Evolutionary conservation across 2,329 filamentous ascomycete genomes (phyloP).

Genomic region (Cercospora brassicicola): DNA sequence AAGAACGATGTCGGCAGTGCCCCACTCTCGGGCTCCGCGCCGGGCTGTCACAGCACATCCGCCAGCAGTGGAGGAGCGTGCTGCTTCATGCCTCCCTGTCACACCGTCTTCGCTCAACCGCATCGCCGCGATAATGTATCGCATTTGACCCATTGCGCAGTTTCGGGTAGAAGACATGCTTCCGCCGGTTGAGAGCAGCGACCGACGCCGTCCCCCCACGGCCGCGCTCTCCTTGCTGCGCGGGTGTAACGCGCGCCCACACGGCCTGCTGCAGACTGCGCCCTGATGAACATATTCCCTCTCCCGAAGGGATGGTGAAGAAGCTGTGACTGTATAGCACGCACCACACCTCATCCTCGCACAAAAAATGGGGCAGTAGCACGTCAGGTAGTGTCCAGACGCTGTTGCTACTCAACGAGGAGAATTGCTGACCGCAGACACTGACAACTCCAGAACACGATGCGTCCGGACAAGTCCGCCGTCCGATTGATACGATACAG

Average conservation of each 20-base stretch:
- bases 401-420: background rate
- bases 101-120: constrained; percentile 8
- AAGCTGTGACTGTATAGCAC: background rate
- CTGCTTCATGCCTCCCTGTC: constrained; percentile 3
- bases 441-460: background rate
- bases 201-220: background rate
- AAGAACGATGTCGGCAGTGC: background rate
- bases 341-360: background rate
- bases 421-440: background rate
- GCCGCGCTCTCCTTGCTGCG: background rate
- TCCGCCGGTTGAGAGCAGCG: background rate
- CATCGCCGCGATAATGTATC: constrained; percentile 4
- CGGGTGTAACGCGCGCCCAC: background rate
- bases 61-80: background rate
- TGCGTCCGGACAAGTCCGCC: constrained; percentile 5
- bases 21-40: background rate
- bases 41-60: background rate
- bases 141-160: constrained; percentile 11
- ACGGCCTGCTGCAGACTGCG: background rate
- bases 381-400: background rate
- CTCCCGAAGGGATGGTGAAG: too few relatives aligned
- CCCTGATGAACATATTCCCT: background rate
- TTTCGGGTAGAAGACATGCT: constrained; percentile 1
- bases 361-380: background rate
- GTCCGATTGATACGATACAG: background rate